These are phyloP conservation scores for Fonsecaea monophora DNA, from an alignment of 2,329 filamentous ascomycete species.

Conservation along the genomic window DNA sequence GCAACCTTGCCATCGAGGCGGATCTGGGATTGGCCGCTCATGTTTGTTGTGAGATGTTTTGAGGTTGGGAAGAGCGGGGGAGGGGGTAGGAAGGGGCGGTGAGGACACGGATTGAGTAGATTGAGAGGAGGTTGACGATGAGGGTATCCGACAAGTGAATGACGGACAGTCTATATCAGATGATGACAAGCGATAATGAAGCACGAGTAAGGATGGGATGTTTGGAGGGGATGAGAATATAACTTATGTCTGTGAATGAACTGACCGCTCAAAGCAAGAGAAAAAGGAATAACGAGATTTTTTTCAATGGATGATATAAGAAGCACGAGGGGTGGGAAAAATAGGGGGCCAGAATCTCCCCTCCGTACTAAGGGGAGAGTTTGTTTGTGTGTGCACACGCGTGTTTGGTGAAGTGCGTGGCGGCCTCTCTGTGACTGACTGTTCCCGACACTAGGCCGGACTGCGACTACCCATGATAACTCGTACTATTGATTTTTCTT, in stretches of 20 bases:
- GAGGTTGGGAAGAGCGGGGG: neutral
- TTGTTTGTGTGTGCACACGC: neutral
- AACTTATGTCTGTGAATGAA: conserved; percentile 2
- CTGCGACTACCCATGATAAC: conserved; percentile 13
- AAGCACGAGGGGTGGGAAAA: neutral
- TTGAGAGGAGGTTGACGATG: conserved; percentile 3
- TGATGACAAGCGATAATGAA: conserved; percentile 10
- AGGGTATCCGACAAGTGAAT: conserved; percentile 15
- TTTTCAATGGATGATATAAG: conserved; percentile 6
- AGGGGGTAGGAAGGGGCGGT: conserved; percentile 9
- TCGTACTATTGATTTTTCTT: conserved; percentile 13
- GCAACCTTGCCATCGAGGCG: conserved; percentile 48
- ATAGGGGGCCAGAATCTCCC: neutral
- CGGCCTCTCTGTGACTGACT: neutral
- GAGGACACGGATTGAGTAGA: neutral
- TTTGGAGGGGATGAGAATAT: neutral
- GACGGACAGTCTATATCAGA: conserved; percentile 12
- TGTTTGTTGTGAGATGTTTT: conserved; percentile 17
- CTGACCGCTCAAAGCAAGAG: conserved; percentile 20
- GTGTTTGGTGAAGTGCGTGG: neutral
- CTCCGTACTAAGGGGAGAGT: conserved; percentile 2
- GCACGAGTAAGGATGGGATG: neutral
- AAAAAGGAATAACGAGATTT: conserved; percentile 9
- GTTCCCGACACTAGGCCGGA: conserved; percentile 30
- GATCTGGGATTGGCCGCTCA: conserved; percentile 34